Conservation (phyloP, 306 rosid genomes). For the Cucurbita maxima region DNA sequence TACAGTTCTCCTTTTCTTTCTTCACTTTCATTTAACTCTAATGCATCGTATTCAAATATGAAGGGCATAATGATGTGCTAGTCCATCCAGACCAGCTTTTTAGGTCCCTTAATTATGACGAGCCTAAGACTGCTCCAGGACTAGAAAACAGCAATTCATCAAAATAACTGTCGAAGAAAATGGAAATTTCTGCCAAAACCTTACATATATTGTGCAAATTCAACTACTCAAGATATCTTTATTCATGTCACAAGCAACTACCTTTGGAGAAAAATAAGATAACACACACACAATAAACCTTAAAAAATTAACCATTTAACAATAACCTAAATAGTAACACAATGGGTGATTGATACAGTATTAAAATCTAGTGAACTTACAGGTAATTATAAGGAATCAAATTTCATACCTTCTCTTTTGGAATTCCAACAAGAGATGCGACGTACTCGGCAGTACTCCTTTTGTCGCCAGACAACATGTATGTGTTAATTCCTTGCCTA, state of each 20-base stretch:
- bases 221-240: not conserved
- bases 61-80: not conserved
- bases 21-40: not conserved
- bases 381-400: not conserved
- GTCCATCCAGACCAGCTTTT: not conserved
- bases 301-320: not conserved
- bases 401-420: constrained; percentile 48
- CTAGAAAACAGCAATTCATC: not conserved
- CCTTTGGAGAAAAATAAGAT: not conserved
- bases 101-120: not conserved
- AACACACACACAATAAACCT: not conserved
- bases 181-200: not conserved
- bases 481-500: constrained; percentile 51
- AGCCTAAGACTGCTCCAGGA: not conserved
- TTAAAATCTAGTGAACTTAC: not conserved
- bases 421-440: constrained; percentile 80
- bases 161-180: not conserved
- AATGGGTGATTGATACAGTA: not conserved
- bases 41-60: not conserved
- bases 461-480: constrained; percentile 94
- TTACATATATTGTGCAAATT: not conserved
- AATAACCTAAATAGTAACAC: not conserved
- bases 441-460: constrained; percentile 68
- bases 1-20: too few species aligned
- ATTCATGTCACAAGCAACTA: not conserved